Evolutionary conservation across 306 rosid species (phyloP).

Genomic region (Vigna hirtella): DNA sequence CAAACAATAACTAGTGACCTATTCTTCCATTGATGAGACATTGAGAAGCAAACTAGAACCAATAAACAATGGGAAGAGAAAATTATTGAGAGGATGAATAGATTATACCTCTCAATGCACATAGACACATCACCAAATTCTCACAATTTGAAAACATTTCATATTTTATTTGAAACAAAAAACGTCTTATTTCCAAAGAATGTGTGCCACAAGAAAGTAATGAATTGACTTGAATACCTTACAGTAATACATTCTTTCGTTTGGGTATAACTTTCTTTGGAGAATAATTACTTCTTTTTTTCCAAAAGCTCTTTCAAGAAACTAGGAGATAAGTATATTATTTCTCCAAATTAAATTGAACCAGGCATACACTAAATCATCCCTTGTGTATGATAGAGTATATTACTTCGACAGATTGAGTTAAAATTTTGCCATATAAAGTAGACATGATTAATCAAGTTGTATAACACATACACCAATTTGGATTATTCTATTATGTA

Average conservation of each 20-base stretch:
- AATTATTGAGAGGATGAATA: background rate
- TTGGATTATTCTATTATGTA: slow-evolving; percentile 3
- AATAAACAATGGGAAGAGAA: background rate
- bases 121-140: background rate
- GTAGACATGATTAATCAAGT: background rate
- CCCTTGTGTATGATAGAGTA: background rate
- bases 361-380: background rate
- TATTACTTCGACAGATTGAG: background rate
- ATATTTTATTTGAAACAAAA: background rate
- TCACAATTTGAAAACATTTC: background rate
- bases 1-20: slow-evolving; percentile 10
- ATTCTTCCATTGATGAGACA: background rate
- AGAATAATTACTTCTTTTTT: background rate
- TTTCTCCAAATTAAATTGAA: background rate
- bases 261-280: background rate
- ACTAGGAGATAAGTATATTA: background rate
- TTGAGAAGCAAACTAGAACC: background rate
- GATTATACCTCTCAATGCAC: background rate
- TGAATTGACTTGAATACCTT: background rate
- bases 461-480: background rate
- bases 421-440: background rate
- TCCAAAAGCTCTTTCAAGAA: background rate
- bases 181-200: background rate
- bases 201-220: slow-evolving; percentile 17
- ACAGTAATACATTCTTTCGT: background rate